Evolutionary conservation across 176 grass and related monocot species (phyloP).

Genomic region (Aegilops umbellulata): DNA sequence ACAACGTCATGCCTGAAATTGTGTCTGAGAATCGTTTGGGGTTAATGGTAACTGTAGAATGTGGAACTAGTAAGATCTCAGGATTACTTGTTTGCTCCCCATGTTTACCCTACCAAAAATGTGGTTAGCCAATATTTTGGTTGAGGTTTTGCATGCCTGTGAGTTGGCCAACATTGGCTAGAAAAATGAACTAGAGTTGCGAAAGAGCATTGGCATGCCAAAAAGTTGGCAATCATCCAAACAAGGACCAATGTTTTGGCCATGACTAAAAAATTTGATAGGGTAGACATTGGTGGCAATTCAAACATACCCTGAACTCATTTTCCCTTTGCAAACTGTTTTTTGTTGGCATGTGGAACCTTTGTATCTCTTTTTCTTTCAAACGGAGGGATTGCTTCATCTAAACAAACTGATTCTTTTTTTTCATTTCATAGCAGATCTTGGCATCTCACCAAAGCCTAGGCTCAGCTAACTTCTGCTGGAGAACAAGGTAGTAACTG

Average conservation of each 20-base stretch:
- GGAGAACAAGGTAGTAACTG: background rate
- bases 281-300: no score
- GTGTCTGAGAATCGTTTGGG: background rate
- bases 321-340: background rate
- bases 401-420: background rate
- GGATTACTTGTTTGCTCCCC: background rate
- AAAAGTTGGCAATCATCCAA: no score
- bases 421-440: background rate
- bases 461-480: background rate
- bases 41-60: background rate
- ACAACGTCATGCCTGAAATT: background rate
- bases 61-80: background rate
- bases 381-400: background rate
- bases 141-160: no score
- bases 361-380: background rate
- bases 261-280: no score
- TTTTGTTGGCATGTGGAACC: no score
- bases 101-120: no score
- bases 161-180: no score
- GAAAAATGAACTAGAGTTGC: no score
- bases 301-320: background rate
- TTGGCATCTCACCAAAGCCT: background rate
- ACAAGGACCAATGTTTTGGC: no score
- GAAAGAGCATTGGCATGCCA: no score
- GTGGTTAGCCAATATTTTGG: no score